Conservation (phyloP, 2,329 filamentous ascomycete species). For the Fusarium mangiferae region DNA sequence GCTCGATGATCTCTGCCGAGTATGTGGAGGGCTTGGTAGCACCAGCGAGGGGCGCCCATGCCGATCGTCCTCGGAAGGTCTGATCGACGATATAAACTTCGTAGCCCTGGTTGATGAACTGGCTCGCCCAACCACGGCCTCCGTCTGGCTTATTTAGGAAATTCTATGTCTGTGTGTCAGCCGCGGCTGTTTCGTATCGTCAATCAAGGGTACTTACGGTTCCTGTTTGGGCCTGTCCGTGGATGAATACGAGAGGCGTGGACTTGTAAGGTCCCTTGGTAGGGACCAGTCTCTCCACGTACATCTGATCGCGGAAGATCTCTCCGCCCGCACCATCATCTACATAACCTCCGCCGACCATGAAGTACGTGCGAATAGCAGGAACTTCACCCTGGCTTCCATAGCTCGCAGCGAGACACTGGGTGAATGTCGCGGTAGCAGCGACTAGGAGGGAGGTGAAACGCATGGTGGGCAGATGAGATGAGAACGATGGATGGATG, state of each 20-base stretch:
- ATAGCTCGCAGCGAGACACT: neutral
- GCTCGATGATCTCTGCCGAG: constrained; percentile 33
- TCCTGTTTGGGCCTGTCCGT: constrained; percentile 38
- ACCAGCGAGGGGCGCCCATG: constrained; percentile 29
- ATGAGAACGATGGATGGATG: neutral
- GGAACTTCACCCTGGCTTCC: constrained; percentile 7
- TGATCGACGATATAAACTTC: constrained; percentile 40
- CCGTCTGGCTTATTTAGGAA: constrained; percentile 41
- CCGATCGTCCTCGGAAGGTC: constrained; percentile 36
- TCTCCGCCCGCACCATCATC: constrained; percentile 33
- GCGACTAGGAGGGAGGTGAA: neutral
- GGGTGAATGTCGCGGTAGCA: neutral
- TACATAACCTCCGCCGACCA: constrained; percentile 28
- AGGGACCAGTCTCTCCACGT: constrained; percentile 34
- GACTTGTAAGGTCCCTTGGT: neutral
- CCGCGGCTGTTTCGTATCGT: neutral
- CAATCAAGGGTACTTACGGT: constrained; percentile 7
- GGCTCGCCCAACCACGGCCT: constrained; percentile 36
- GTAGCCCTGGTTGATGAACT: constrained; percentile 35
- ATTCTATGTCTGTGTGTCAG: constrained; percentile 14
- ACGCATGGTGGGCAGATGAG: constrained; percentile 1
- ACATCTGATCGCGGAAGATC: constrained; percentile 40
- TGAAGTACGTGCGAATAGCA: constrained; percentile 32
- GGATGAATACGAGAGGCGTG: constrained; percentile 33
- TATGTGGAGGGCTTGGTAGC: constrained; percentile 29